Evolutionary conservation across 208 protist genomes (phyloP).

Genomic region (Leishmania aethiopica): DNA sequence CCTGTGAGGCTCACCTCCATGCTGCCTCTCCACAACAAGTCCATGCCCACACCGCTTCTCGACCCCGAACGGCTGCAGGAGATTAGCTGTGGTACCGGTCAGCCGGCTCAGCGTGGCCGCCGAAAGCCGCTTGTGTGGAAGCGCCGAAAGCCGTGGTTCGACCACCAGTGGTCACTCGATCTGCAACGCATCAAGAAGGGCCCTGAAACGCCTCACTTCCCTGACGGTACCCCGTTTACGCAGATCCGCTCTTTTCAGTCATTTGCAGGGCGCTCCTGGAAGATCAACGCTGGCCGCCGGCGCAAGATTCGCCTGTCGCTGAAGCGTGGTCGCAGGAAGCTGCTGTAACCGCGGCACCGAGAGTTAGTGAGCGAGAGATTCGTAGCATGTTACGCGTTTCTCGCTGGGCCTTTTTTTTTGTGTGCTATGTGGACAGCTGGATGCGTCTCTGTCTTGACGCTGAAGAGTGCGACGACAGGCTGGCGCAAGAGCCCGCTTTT

Average conservation of each 20-base stretch:
- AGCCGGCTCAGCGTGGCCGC: slow-evolving; percentile 81
- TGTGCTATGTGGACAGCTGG: background rate
- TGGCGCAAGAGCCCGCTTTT: background rate
- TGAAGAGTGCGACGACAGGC: background rate
- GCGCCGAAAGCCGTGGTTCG: slow-evolving; percentile 91
- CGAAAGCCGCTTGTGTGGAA: slow-evolving; percentile 88
- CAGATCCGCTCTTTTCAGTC: slow-evolving; percentile 88
- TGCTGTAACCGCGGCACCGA: slow-evolving; percentile 48
- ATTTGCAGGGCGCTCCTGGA: slow-evolving; percentile 83
- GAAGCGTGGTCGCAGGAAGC: slow-evolving; percentile 85
- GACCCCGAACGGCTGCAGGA: slow-evolving; percentile 51
- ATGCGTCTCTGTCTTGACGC: background rate
- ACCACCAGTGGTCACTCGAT: slow-evolving; percentile 87
- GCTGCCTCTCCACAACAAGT: slow-evolving; percentile 47
- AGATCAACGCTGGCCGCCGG: slow-evolving; percentile 86
- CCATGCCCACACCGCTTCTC: slow-evolving; percentile 78
- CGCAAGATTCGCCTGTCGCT: slow-evolving; percentile 88
- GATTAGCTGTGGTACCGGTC: slow-evolving; percentile 74
- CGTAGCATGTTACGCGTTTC: background rate
- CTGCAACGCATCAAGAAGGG: slow-evolving; percentile 82
- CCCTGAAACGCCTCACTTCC: slow-evolving; percentile 83
- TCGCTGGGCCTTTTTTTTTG: no score
- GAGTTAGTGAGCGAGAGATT: background rate
- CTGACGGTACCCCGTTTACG: slow-evolving; percentile 86
- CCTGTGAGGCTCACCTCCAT: slow-evolving; percentile 26